A percentile compares a stretch with the other conserved stretches of the same genome.
phyloP scores from a whole-genome alignment of 2,329 filamentous ascomycete species.

The Tricladium varicosporioides region DNA sequence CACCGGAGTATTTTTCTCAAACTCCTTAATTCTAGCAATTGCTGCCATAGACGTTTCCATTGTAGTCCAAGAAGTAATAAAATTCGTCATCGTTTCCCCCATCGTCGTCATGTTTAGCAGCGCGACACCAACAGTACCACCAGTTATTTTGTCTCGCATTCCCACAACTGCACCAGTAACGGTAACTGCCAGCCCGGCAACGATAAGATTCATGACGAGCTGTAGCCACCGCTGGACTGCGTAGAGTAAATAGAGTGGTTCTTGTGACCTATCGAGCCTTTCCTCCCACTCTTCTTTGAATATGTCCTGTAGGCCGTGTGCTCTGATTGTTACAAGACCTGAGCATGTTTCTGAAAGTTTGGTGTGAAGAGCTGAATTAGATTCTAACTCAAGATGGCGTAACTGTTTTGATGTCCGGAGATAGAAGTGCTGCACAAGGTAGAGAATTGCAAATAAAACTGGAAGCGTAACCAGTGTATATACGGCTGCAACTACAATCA shows the following conservation, averaged over 20 bases:
- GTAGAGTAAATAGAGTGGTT: constrained; percentile 54
- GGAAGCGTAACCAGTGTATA: constrained; percentile 21
- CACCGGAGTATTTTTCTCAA: constrained; percentile 29
- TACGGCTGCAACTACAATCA: neutral
- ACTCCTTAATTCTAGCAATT: constrained; percentile 52
- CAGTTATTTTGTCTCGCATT: neutral
- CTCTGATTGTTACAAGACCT: neutral
- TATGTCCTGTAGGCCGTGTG: neutral
- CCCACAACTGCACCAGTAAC: neutral
- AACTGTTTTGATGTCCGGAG: constrained; percentile 46
- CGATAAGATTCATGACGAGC: constrained; percentile 38
- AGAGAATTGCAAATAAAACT: constrained; percentile 10
- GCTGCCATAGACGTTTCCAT: constrained; percentile 57
- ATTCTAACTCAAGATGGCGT: constrained; percentile 44
- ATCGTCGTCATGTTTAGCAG: constrained; percentile 42
- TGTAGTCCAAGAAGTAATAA: constrained; percentile 49
- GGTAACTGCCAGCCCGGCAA: neutral
- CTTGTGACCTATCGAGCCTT: constrained; percentile 51
- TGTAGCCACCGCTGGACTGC: constrained; percentile 55
- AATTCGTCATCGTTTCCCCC: constrained; percentile 40
- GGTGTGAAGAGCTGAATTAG: constrained; percentile 41
- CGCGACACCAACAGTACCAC: constrained; percentile 1
- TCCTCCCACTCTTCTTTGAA: constrained; percentile 25
- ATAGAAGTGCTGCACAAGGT: constrained; percentile 39
- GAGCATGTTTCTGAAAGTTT: constrained; percentile 42